A percentile compares a stretch with the other conserved stretches of the same genome.
phyloP scores from a whole-genome alignment of 495 filamentous ascomycete species.

The Lineolata rhizophorae region DNA sequence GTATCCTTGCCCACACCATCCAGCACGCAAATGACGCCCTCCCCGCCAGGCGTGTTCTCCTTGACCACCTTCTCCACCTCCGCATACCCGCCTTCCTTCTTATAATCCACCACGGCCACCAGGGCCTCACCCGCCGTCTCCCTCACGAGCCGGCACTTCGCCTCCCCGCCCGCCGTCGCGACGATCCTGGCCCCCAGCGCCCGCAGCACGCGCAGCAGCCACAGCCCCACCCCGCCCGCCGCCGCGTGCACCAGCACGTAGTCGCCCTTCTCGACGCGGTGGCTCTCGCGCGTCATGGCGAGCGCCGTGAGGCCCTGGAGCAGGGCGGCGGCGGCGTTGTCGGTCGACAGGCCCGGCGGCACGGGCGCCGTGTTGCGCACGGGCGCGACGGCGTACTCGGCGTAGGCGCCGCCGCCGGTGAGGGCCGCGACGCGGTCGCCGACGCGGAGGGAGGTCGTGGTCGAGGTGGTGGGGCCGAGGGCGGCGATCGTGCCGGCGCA shows the following conservation, averaged over 20 bases:
- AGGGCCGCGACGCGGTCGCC: slow-evolving; percentile 22
- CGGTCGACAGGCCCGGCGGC: slow-evolving; percentile 36
- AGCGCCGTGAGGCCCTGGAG: slow-evolving; percentile 78
- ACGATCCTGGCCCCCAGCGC: slow-evolving; percentile 59
- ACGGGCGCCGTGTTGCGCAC: slow-evolving; percentile 36
- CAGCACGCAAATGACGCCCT: slow-evolving; percentile 63
- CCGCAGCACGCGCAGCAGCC: slow-evolving; percentile 54
- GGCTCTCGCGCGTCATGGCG: slow-evolving; percentile 56
- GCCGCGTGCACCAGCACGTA: slow-evolving; percentile 82
- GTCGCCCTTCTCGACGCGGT: slow-evolving; percentile 51
- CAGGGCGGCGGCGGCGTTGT: slow-evolving; percentile 43
- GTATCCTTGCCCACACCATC: slow-evolving; percentile 78
- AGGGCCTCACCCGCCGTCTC: neutral
- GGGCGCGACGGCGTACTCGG: slow-evolving; percentile 49
- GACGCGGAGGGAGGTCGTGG: slow-evolving; percentile 5
- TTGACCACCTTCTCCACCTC: slow-evolving; percentile 18
- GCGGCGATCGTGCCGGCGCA: slow-evolving; percentile 41
- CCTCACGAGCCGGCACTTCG: slow-evolving; percentile 50
- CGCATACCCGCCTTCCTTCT: too few relatives aligned
- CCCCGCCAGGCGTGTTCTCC: slow-evolving; percentile 15
- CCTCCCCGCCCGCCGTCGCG: slow-evolving; percentile 53
- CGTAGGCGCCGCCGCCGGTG: slow-evolving; percentile 36
- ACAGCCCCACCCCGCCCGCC: slow-evolving; percentile 67
- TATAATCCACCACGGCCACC: slow-evolving; percentile 50
- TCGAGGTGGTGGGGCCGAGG: slow-evolving; percentile 19